Percentiles rank a stretch among this genome's conserved stretches.
Conservation (phyloP, 495 filamentous ascomycete species). For the Penicillium robsamsonii region DNA sequence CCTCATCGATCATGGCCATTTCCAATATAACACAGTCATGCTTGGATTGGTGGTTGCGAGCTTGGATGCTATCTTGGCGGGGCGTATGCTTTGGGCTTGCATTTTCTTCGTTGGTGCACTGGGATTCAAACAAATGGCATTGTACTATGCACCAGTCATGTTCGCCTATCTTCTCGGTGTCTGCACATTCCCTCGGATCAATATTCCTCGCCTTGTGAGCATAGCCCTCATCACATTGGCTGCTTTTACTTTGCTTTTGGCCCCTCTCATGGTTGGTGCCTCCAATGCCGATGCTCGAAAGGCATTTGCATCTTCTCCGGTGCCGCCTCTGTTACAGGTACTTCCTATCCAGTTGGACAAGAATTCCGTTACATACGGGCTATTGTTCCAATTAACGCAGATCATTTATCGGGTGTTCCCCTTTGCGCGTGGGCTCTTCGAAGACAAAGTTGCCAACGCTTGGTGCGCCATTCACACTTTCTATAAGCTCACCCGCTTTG, state of each 20-base stretch:
- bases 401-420: constrained; percentile 88
- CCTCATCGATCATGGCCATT: constrained; percentile 95
- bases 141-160: constrained; percentile 91
- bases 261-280: constrained; percentile 66
- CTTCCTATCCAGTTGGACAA: constrained; percentile 60
- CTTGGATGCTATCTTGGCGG: constrained; percentile 83
- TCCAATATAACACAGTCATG: constrained; percentile 99
- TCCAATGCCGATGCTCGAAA: constrained; percentile 30
- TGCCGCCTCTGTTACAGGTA: constrained; percentile 57
- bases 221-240: constrained; percentile 70
- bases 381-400: constrained; percentile 74
- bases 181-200: constrained; percentile 73
- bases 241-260: constrained; percentile 71
- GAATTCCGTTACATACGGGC: constrained; percentile 64
- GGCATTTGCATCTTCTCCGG: constrained; percentile 40
- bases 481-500: constrained; percentile 76
- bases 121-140: constrained; percentile 97
- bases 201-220: constrained; percentile 64
- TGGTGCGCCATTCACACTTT: constrained; percentile 92
- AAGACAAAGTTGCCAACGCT: constrained; percentile 97
- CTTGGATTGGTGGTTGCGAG: constrained; percentile 82
- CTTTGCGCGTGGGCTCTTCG: constrained; percentile 89
- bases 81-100: constrained; percentile 79
- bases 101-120: constrained; percentile 93
- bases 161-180: constrained; percentile 88